Conservation (phyloP, 805 yeast genomes). For the Ogataea zsoltii region DNA sequence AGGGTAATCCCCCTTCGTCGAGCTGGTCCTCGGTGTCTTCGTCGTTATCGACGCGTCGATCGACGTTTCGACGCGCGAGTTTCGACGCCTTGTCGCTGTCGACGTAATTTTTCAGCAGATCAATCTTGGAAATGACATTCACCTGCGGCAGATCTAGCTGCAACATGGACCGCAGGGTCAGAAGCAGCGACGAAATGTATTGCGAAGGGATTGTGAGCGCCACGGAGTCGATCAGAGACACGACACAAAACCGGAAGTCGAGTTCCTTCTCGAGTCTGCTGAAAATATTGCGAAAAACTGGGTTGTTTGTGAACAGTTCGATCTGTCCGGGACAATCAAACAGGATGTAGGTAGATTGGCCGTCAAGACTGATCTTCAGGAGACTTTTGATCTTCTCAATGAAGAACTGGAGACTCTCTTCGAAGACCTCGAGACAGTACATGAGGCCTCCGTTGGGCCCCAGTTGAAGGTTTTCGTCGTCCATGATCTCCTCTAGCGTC, state of each 20-base stretch:
- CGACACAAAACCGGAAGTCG: conserved; percentile 78
- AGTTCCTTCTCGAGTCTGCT: conserved; percentile 59
- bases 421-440: conserved; percentile 74
- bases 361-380: conserved; percentile 44
- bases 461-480: conserved; percentile 44
- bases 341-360: conserved; percentile 57
- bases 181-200: conserved; percentile 75
- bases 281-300: conserved; percentile 69
- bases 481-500: conserved; percentile 61
- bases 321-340: conserved; percentile 97
- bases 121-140: conserved; percentile 91
- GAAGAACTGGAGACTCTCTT: conserved; percentile 60
- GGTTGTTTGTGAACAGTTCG: conserved; percentile 89
- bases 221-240: conserved; percentile 79
- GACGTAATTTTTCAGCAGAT: conserved; percentile 60
- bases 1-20: conserved; percentile 67
- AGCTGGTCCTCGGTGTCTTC: conserved; percentile 10
- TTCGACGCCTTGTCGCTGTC: conserved; percentile 28
- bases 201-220: conserved; percentile 86
- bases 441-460: conserved; percentile 87
- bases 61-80: conserved; percentile 12
- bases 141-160: conserved; percentile 91
- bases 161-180: conserved; percentile 88
- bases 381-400: conserved; percentile 56
- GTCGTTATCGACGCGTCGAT: conserved; percentile 9